These are phyloP conservation scores for Colletotrichum tropicale DNA, from an alignment of 2,329 filamentous ascomycete genomes.

Conservation along the genomic window DNA sequence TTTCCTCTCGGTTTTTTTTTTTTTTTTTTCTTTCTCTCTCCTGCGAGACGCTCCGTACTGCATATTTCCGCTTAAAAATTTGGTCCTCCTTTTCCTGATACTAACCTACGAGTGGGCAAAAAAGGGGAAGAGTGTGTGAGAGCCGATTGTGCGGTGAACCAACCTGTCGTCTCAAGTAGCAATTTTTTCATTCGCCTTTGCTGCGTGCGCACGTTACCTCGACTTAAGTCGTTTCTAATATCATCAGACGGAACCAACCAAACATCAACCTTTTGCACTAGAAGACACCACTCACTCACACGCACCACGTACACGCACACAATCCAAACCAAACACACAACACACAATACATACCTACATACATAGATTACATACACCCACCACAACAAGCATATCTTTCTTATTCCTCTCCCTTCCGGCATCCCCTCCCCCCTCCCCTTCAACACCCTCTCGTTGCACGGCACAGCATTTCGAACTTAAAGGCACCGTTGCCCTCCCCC, in stretches of 20 bases:
- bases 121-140: background rate
- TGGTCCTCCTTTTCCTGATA: background rate
- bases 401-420: background rate
- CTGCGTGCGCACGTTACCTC: constrained; percentile 1
- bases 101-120: background rate
- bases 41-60: background rate
- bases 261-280: background rate
- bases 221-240: background rate
- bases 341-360: background rate
- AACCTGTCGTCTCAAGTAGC: background rate
- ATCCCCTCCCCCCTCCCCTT: background rate
- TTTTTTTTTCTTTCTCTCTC: background rate
- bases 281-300: background rate
- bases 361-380: background rate
- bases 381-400: background rate
- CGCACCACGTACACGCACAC: background rate
- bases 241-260: constrained; percentile 9
- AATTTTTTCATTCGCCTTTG: background rate
- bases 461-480: background rate
- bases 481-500: background rate
- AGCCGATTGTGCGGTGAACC: background rate
- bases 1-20: background rate
- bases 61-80: background rate
- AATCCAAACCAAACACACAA: background rate
- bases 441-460: background rate